Base-by-base conservation (phyloP, 2,329 filamentous ascomycete species). In the Chaetomium strumarium region DNA sequence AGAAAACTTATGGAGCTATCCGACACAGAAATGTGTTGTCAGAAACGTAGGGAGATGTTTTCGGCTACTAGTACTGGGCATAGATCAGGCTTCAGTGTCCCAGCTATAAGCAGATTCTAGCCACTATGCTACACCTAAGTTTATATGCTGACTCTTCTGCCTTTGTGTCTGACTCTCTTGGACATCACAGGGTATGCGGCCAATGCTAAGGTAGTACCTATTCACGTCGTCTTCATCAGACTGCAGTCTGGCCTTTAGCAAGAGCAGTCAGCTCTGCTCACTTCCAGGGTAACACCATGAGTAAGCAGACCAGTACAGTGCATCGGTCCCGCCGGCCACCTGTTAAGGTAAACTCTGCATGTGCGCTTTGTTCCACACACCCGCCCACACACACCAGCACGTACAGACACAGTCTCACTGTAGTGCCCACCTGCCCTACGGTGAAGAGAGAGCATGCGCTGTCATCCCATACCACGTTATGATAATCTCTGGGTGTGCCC, bases 271-370 rank as follows among this genome's bases (percentile, higher is more conserved):
- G 34, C 17, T 33, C n/a, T 40, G 43, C 31, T 30, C 16, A 12
- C 11, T 17, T 30, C 14, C 20, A 16, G 10, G 41, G 20, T 17
- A 29, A 19, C 49, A 29, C 14, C 49, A 37, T 51, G 42, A 54
- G 52, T 56, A 58, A 58, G 54, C 52, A 37, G 44, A 36, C 50
- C 50, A 55, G 42, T 58, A 46, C 49, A 55, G 42, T 58, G 43
- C 49, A 49, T 51, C 33, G 41, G 46, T 13, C 49, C 52, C 45
- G 37, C 42, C 33, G 48, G 49, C 55, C 14, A 50, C 47, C 48
- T 46, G 44, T 50, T 49, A 49, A 55, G 44, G 48, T 49, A 49
- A 55, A 45, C 49, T 57, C 57, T 52, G 40, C 46, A 17, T 16
- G 29, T 33, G 37, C 46, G n/a, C 34, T 14, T 14, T 42, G 36